phyloP scores from a whole-genome alignment of 2,329 filamentous ascomycete species.

The Curvularia hawaiiensis region DNA sequence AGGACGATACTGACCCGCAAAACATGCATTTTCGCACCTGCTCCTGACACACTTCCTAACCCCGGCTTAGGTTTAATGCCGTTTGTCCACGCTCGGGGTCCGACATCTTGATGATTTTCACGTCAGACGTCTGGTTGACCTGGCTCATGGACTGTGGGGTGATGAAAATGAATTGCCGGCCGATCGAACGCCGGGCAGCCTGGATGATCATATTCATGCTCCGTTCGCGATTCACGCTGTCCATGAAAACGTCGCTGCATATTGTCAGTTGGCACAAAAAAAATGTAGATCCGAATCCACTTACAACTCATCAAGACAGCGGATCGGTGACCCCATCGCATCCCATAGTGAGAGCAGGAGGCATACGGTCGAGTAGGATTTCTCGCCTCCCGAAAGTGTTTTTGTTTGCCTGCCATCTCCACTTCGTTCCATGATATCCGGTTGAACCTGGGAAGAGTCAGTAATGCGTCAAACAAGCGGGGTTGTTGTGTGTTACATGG shows the following conservation, averaged over 20 bases:
- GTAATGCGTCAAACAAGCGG: background rate
- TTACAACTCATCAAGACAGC: constrained; percentile 92
- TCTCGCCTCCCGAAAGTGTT: constrained; percentile 93
- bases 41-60: constrained; percentile 2
- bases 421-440: constrained; percentile 70
- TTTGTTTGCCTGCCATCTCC: constrained; percentile 80
- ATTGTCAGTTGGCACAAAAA: constrained; percentile 18
- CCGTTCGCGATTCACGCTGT: constrained; percentile 90
- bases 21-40: background rate
- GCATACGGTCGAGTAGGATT: constrained; percentile 97
- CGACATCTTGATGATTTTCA: constrained; percentile 75
- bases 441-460: constrained; percentile 56
- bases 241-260: constrained; percentile 93
- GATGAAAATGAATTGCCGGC: constrained; percentile 93
- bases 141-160: constrained; percentile 82
- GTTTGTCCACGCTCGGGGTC: constrained; percentile 59
- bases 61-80: constrained; percentile 41
- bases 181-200: constrained; percentile 83
- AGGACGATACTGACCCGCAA: background rate
- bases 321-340: constrained; percentile 93
- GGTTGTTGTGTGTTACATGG: constrained; percentile 56
- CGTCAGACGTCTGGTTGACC: constrained; percentile 60
- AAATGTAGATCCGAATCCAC: constrained; percentile 26
- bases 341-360: constrained; percentile 94
- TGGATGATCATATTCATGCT: constrained; percentile 93